These are phyloP conservation scores for Mortierella sp. DNA, from an alignment of 371 early-diverging fungal species.

Conservation along the genomic window DNA sequence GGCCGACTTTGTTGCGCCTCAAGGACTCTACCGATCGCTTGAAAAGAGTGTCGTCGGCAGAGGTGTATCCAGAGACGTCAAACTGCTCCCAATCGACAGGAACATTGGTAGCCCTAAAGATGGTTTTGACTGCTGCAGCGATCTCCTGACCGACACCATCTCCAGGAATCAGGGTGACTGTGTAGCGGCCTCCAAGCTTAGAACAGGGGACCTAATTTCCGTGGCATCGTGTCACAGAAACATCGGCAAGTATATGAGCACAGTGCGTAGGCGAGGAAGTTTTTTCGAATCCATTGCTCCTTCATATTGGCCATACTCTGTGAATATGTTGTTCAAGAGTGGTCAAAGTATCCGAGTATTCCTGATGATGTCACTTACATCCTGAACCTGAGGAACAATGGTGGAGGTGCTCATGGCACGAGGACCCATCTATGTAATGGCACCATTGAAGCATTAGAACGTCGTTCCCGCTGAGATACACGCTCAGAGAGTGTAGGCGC, in stretches of 20 bases:
- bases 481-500: background rate
- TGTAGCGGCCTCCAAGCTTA: slow-evolving; percentile 91
- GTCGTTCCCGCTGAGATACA: background rate
- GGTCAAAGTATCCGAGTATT: background rate
- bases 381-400: slow-evolving; percentile 41
- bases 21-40: slow-evolving; percentile 90
- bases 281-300: background rate
- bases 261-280: background rate
- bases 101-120: slow-evolving; percentile 92
- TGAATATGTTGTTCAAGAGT: background rate
- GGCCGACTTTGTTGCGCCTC: slow-evolving; percentile 93
- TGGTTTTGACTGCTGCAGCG: slow-evolving; percentile 89
- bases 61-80: slow-evolving; percentile 90
- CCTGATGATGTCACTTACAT: slow-evolving; percentile 35
- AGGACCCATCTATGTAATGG: slow-evolving; percentile 43
- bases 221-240: too few relatives aligned
- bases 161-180: slow-evolving; percentile 96
- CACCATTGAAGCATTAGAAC: background rate
- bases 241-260: background rate
- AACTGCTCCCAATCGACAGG: slow-evolving; percentile 96
- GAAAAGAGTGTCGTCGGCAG: slow-evolving; percentile 75
- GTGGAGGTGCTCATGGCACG: slow-evolving; percentile 54
- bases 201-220: slow-evolving; percentile 51
- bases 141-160: slow-evolving; percentile 97
- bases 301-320: background rate